Base-by-base conservation (phyloP, 1,139 yeast genomes). In the Ogataea hybrid region DNA sequence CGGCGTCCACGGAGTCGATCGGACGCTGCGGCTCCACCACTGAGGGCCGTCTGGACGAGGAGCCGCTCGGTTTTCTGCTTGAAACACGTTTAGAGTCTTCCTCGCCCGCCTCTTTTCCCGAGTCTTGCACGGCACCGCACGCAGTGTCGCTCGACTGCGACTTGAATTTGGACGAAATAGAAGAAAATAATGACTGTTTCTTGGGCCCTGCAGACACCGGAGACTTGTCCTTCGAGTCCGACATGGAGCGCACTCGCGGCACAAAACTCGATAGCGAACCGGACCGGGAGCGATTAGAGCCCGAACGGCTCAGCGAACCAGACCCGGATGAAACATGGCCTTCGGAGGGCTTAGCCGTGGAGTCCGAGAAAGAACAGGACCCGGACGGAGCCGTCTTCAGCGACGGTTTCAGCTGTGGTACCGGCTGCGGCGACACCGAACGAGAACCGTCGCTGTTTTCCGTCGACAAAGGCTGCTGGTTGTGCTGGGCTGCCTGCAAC, bases 91-190 rank as follows among this genome's bases (percentile, higher is more conserved):
- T 39, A 9, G 25, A 6, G 1, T 39, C 42, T 14, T 33, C 42
- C 15, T 25, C 27, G 9, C 10, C 8, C 8, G 15, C 7, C 3
- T 31, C 32, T 25, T 28, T 9, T 3, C 21, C 41, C 8, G 27
- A 5, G 6, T 37, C 36, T 11, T 20, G 28, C 14, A 21, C 28
- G 12, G 28, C 23, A 11, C 10, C 29, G 10, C 23, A 25, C 11
- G 34, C 36, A 11, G 42, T 43, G 17, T 42, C 45, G 23, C 42
- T 33, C 10, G 47, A 20, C 28, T 44, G 49, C 9, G 52, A 43
- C 42, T 57, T 77, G 50, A 79, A 71, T 53, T 79, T 79, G 3
- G 83, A 75, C 2, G 84, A 78, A 11, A 79, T 28, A 1, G 59
- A 44, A 1, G 62, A 56, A 21, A 56, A 47, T 5, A 56, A 23